These are phyloP conservation scores for Candida morakotiae DNA, from an alignment of 805 yeast species.

Conservation along the genomic window DNA sequence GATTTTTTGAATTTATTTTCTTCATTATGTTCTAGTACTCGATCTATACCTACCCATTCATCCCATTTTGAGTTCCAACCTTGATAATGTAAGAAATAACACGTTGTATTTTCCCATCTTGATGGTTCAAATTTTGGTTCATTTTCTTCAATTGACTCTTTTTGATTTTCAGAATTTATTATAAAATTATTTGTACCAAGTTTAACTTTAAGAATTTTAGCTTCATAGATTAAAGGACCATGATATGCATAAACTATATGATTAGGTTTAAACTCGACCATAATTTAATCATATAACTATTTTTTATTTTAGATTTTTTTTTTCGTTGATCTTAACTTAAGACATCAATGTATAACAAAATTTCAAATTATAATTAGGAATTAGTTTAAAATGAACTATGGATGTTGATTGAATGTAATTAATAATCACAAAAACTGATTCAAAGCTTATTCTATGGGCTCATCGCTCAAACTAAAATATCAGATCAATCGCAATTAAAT, in stretches of 20 bases:
- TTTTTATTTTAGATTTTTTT: too few species aligned
- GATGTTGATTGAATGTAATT: too few species aligned
- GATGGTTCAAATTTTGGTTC: conserved; percentile 8
- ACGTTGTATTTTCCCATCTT: conserved; percentile 21
- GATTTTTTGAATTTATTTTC: conserved; percentile 69
- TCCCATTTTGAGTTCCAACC: conserved; percentile 98
- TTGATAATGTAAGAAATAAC: conserved; percentile 79
- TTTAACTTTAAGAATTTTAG: conserved; percentile 66
- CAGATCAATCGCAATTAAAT: too few species aligned
- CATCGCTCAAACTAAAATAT: too few species aligned
- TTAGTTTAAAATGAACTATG: too few species aligned
- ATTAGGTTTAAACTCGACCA: conserved; percentile 37
- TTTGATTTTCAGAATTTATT: conserved; percentile 36
- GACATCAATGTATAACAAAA: too few species aligned
- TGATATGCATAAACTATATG: conserved; percentile 66
- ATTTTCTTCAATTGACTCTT: conserved; percentile 27
- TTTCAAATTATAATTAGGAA: too few species aligned
- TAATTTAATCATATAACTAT: not conserved
- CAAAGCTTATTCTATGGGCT: too few species aligned
- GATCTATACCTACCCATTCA: conserved; percentile 79
- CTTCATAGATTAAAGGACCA: conserved; percentile 88
- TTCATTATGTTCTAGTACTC: conserved; percentile 65
- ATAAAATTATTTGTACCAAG: conserved; percentile 46
- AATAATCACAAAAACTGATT: too few species aligned
- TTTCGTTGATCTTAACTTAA: too few species aligned